Evolutionary conservation across 208 protist species (phyloP), one percentile per base, ranked within the genome.

Genomic region (Crithidia expoeki): DNA sequence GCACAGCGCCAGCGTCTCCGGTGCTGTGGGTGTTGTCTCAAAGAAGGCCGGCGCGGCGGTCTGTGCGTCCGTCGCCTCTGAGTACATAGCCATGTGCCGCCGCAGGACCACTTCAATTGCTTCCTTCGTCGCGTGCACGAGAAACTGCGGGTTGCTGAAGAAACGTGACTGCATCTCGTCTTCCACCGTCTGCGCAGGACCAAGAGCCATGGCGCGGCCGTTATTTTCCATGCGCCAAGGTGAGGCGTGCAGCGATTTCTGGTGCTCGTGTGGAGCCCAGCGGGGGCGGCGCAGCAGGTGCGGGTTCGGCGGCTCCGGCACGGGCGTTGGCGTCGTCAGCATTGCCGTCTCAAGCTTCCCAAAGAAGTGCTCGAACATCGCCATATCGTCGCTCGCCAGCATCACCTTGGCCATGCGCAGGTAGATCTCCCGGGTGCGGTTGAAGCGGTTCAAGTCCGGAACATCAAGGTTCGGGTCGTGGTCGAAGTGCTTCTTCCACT

Each of bases 401-500:
- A 95, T 94, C 16, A 79, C 76, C 71, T 88, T 86, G 6, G 85
- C 85, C 88, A 95, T 95, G 34, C 81, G 78, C 42, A 93, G 58
- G 70, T 95, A 96, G 25, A 97, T 79, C 58, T 96, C 86, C n/a
- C 93, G 87, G 11, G 91, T 96, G 50, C 88, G 85, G 69, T 97
- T 97, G 72, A 96, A 97, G 23, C 93, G 90, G 74, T 97, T 95
- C n/a, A 93, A 76, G 66, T 97, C 93, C 4, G 85, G 61, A 17
- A 97, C 89, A 67, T 97, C 93, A 46, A 96, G 76, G 73, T 97
- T 97, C 27, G 93, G 93, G 68, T 97, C 90, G 72, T 95, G 91
- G 67, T 96, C 91, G 62, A 95, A 97, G 76, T 96, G 93, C 72
- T 97, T 97, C 76, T 97, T 97, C 93, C 93, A 97, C 76, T 95